These are phyloP conservation scores for Aureobasidium melanogenum DNA, from an alignment of 2,329 filamentous ascomycete genomes.

Conservation along the genomic window DNA sequence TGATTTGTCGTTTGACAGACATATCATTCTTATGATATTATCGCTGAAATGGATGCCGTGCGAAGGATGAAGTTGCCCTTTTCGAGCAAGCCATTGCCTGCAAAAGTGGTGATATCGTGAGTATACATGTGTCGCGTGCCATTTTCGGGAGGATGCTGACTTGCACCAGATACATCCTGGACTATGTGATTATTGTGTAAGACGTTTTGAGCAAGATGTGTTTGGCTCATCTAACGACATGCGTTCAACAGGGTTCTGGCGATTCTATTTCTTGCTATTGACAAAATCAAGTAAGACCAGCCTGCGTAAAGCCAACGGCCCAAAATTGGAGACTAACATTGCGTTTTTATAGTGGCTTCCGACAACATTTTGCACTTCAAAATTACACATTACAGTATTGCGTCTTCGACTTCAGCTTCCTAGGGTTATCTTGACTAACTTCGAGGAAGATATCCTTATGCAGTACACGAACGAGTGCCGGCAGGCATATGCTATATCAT, in stretches of 20 bases:
- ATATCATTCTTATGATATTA: neutral
- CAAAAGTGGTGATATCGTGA: slow-evolving; percentile 45
- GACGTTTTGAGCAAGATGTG: neutral
- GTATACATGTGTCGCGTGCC: slow-evolving; percentile 18
- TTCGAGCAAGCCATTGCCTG: slow-evolving; percentile 43
- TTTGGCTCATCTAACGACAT: neutral
- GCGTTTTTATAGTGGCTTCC: slow-evolving; percentile 30
- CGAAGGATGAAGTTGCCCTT: slow-evolving; percentile 37
- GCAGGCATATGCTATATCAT: slow-evolving; percentile 42
- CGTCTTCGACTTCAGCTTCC: fast-evolving
- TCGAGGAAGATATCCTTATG: slow-evolving; percentile 33
- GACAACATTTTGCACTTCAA: slow-evolving; percentile 48
- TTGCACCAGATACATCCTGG: slow-evolving; percentile 42
- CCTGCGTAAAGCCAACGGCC: neutral
- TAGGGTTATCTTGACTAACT: neutral
- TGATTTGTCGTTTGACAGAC: neutral
- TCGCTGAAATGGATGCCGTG: neutral
- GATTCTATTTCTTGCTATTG: slow-evolving; percentile 43
- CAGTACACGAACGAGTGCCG: slow-evolving; percentile 46
- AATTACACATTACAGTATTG: slow-evolving; percentile 50
- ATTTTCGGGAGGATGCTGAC: neutral
- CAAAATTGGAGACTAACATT: neutral
- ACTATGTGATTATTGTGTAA: slow-evolving; percentile 52
- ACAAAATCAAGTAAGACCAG: slow-evolving; percentile 36
- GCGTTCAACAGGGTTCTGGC: slow-evolving; percentile 37